These are phyloP conservation scores for Termitomyces sp. DNA, from an alignment of 768 basidiomycete species.

Conservation along the genomic window DNA sequence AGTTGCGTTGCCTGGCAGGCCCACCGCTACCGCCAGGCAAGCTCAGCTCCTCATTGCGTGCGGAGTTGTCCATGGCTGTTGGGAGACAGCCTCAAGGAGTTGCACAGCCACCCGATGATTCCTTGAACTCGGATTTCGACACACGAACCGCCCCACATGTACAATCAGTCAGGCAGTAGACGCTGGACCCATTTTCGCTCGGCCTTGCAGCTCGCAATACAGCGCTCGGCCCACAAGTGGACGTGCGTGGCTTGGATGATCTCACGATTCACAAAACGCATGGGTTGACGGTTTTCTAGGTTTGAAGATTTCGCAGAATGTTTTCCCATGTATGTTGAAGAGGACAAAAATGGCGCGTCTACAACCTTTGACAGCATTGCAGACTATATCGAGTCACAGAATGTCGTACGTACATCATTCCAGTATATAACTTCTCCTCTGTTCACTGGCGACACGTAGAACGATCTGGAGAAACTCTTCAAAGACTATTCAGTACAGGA, in stretches of 20 bases:
- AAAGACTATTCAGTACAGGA: conserved; percentile 64
- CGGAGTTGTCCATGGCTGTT: conserved; percentile 24
- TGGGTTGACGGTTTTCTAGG: conserved; percentile 26
- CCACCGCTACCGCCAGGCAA: conserved; percentile 26
- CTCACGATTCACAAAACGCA: not conserved
- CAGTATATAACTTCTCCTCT: not conserved
- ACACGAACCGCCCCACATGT: conserved; percentile 25
- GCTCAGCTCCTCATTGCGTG: conserved; percentile 39
- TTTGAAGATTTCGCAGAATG: conserved; percentile 63
- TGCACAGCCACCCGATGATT: conserved; percentile 14
- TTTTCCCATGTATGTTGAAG: conserved; percentile 62
- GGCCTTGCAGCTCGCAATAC: conserved; percentile 53
- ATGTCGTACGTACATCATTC: conserved; percentile 36
- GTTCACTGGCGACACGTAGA: conserved; percentile 31
- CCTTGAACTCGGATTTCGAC: not conserved
- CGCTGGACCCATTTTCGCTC: conserved; percentile 58
- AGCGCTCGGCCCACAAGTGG: conserved; percentile 57
- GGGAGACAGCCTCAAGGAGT: conserved; percentile 7
- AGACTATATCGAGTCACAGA: conserved; percentile 67
- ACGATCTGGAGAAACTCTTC: conserved; percentile 67
- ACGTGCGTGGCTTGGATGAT: conserved; percentile 31
- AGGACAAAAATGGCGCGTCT: conserved; percentile 59
- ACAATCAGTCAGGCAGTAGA: conserved; percentile 45
- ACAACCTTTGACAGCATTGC: conserved; percentile 66
- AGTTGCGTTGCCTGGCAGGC: conserved; percentile 47